These are phyloP conservation scores for Mucor racemosus DNA, from an alignment of 371 early-diverging fungal species.

Conservation along the genomic window DNA sequence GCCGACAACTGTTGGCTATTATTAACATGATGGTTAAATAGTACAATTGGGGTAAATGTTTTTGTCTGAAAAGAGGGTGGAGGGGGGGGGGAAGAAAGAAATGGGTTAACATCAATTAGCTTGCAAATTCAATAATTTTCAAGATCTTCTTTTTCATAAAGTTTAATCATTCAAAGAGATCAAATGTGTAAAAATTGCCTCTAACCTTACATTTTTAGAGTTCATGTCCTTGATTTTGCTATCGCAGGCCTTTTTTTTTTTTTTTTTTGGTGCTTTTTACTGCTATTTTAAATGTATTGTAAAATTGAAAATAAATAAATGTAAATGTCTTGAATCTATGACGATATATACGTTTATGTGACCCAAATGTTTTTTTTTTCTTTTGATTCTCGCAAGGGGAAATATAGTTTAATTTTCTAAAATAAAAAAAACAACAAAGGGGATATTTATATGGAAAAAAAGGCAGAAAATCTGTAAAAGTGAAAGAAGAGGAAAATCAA, in stretches of 20 bases:
- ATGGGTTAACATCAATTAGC: not conserved
- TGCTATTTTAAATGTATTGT: too few relatives aligned
- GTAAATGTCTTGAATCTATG: not conserved
- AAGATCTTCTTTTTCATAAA: not conserved
- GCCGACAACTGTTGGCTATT: not conserved
- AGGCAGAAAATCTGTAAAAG: constrained; percentile 1
- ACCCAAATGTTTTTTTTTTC: not conserved
- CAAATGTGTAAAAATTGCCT: not conserved
- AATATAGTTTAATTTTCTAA: not conserved
- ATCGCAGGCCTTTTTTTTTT: too few relatives aligned
- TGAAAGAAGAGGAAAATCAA: constrained; percentile 2
- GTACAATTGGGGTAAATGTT: constrained; percentile 9
- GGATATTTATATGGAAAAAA: not conserved
- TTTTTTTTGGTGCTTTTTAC: too few relatives aligned
- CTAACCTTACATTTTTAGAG: constrained; percentile 7
- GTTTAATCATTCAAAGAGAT: not conserved
- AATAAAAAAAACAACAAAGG: not conserved
- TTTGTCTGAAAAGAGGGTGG: not conserved
- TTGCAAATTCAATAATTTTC: not conserved
- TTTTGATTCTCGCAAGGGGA: not conserved
- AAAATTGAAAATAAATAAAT: too few relatives aligned
- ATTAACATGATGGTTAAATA: constrained; percentile 4
- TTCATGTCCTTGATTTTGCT: not conserved
- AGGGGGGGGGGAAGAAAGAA: not conserved
- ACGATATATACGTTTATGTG: not conserved